These are phyloP conservation scores for Entomortierella parvispora DNA, from an alignment of 192 early-diverging fungal genomes.

Conservation along the genomic window DNA sequence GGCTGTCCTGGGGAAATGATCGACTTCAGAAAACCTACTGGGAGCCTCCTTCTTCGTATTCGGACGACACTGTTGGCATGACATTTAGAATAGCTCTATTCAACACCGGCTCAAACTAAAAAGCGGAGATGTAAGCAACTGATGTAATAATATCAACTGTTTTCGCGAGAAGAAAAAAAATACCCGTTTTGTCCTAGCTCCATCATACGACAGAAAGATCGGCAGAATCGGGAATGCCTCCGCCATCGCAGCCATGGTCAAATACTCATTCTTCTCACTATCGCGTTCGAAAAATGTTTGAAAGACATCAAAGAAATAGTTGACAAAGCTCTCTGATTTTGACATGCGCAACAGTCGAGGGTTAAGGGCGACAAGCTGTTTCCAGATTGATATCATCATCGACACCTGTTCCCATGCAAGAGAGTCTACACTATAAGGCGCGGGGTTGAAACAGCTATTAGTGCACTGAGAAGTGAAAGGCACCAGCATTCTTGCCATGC, in stretches of 20 bases:
- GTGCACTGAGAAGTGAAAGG: neutral
- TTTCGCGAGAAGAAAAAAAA: neutral
- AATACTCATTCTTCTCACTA: constrained; percentile 21
- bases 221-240: constrained; percentile 61
- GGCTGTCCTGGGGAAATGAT: too few relatives aligned
- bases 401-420: constrained; percentile 24
- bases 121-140: neutral
- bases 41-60: constrained; percentile 42
- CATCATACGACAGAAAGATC: constrained; percentile 49
- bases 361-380: constrained; percentile 57
- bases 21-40: constrained; percentile 22
- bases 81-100: constrained; percentile 57
- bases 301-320: constrained; percentile 52
- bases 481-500: neutral
- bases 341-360: constrained; percentile 50
- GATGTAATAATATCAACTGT: too few relatives aligned
- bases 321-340: constrained; percentile 33
- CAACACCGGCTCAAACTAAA: constrained; percentile 42
- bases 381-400: constrained; percentile 57
- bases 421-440: constrained; percentile 21
- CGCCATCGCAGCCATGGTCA: constrained; percentile 50
- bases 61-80: constrained; percentile 36
- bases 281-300: constrained; percentile 49
- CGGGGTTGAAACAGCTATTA: neutral
- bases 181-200: constrained; percentile 10